Percentiles rank a stretch among this genome's conserved stretches.
Conservation (phyloP, 345 rosid genomes). For the Stellera chamaejasme region DNA sequence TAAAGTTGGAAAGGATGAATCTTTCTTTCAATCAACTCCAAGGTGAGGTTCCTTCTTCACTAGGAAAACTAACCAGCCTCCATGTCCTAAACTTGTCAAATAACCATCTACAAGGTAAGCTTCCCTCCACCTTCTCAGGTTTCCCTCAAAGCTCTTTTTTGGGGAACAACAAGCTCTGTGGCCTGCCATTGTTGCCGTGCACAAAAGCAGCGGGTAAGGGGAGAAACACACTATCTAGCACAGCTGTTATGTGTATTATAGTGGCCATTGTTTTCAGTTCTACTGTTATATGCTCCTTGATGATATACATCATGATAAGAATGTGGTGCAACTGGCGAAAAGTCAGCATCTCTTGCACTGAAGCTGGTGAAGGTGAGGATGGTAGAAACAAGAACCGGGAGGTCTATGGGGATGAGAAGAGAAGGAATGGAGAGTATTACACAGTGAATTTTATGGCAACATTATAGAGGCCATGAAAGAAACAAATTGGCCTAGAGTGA, state of each 20-base stretch:
- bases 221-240: constrained; percentile 25
- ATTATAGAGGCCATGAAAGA: neutral
- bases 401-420: constrained; percentile 27
- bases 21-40: constrained; percentile 59
- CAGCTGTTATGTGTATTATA: constrained; percentile 34
- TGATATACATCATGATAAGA: constrained; percentile 60
- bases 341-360: constrained; percentile 30
- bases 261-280: constrained; percentile 54
- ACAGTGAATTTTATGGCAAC: constrained; percentile 31
- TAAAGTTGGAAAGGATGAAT: constrained; percentile 62
- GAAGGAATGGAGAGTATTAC: constrained; percentile 32
- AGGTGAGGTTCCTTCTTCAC: constrained; percentile 54
- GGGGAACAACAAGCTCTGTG: constrained; percentile 47
- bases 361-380: constrained; percentile 19
- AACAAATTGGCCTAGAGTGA: too few species aligned
- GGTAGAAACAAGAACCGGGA: constrained; percentile 25
- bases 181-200: constrained; percentile 53
- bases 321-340: constrained; percentile 60
- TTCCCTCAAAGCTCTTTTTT: constrained; percentile 50
- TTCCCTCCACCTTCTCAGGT: constrained; percentile 46
- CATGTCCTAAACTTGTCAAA: constrained; percentile 62
- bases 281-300: constrained; percentile 41
- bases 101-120: constrained; percentile 58
- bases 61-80: constrained; percentile 70
- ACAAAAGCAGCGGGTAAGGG: constrained; percentile 13